phyloP scores from a whole-genome alignment of 2,329 filamentous ascomycete genomes.

The Paracamarosporium sp. region DNA sequence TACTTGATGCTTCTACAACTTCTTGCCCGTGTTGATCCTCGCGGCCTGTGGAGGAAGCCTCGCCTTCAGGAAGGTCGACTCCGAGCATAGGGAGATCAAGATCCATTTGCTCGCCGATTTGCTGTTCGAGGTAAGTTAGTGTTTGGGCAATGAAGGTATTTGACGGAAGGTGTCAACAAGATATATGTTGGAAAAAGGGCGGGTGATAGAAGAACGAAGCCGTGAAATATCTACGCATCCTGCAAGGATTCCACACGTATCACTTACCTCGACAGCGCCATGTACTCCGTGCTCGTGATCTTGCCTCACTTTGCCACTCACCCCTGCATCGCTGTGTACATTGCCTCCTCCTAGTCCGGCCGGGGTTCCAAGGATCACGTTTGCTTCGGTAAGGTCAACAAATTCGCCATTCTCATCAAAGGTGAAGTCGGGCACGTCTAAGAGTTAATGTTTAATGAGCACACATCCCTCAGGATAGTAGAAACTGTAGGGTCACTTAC shows the following conservation, averaged over 20 bases:
- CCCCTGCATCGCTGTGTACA: conserved; percentile 40
- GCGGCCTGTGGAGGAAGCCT: conserved; percentile 28
- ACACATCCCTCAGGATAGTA: neutral
- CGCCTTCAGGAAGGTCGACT: conserved; percentile 40
- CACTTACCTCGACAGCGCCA: conserved; percentile 46
- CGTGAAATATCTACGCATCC: conserved; percentile 9
- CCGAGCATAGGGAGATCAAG: conserved; percentile 41
- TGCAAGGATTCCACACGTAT: neutral
- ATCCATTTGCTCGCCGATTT: conserved; percentile 33
- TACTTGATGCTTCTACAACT: conserved; percentile 42
- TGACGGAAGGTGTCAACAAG: neutral
- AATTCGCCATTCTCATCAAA: conserved; percentile 69
- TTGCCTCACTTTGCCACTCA: conserved; percentile 48
- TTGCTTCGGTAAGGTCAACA: conserved; percentile 50
- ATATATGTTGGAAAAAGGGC: neutral
- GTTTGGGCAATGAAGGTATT: conserved; percentile 3
- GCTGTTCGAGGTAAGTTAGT: conserved; percentile 30
- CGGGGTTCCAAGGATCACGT: conserved; percentile 21
- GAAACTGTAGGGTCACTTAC: neutral
- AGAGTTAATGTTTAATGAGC: conserved; percentile 52
- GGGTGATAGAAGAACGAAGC: conserved; percentile 10
- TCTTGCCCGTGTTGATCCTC: conserved; percentile 25
- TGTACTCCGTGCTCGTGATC: conserved; percentile 52
- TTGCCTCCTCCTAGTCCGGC: conserved; percentile 10
- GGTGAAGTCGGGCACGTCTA: conserved; percentile 61